These are phyloP conservation scores for Pleurozium schreberi DNA, from an alignment of 225 moss, liverwort and hornwort genomes.

Conservation along the genomic window DNA sequence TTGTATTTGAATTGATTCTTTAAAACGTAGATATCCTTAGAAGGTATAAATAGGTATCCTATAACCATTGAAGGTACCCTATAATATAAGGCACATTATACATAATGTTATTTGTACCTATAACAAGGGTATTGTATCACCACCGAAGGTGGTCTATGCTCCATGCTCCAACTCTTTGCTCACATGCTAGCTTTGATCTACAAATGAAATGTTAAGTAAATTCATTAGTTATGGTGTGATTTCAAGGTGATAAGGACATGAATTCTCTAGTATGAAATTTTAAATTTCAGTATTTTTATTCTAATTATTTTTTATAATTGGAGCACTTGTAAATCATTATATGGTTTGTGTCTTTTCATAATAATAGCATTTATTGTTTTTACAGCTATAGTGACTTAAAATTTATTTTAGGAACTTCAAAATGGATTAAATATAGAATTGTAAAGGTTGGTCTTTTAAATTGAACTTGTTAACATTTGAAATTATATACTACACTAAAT, in stretches of 20 bases:
- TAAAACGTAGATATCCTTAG: too few species aligned
- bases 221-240: neutral
- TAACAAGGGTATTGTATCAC: too few species aligned
- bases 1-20: too few species aligned
- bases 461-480: neutral
- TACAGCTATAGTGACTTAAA: neutral
- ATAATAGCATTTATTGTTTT: neutral
- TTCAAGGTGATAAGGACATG: neutral
- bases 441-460: neutral
- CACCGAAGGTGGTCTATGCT: too few species aligned
- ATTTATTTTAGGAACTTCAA: neutral
- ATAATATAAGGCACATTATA: too few species aligned
- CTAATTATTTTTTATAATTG: neutral
- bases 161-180: too few species aligned
- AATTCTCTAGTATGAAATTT: neutral
- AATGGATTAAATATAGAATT: neutral
- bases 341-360: neutral
- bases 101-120: too few species aligned
- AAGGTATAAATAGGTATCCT: too few species aligned
- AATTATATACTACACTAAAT: neutral
- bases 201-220: neutral
- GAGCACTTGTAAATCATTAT: neutral
- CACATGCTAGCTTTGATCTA: too few species aligned
- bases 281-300: neutral
- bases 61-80: too few species aligned